These are phyloP conservation scores for Colletotrichum sp. DNA, from an alignment of 2,329 filamentous ascomycete species.

Conservation along the genomic window DNA sequence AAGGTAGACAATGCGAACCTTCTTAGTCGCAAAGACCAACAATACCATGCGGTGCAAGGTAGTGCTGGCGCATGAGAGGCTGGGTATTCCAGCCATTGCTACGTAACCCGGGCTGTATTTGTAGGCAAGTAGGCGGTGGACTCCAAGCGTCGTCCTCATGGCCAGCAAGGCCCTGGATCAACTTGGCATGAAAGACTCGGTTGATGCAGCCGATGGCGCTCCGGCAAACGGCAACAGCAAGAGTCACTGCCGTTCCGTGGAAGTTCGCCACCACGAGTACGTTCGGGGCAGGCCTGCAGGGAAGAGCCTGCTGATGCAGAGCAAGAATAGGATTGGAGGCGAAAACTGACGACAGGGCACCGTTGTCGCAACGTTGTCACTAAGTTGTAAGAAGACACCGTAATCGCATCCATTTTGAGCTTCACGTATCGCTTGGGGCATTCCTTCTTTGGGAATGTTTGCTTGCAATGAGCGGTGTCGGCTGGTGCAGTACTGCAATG, in stretches of 20 bases:
- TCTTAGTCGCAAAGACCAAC: background rate
- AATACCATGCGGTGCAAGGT: background rate
- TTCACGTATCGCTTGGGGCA: background rate
- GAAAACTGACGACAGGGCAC: background rate
- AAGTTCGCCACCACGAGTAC: background rate
- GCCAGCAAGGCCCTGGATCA: background rate
- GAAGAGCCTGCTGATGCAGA: background rate
- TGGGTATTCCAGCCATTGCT: background rate
- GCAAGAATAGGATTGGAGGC: background rate
- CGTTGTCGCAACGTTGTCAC: background rate
- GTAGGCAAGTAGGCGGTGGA: background rate
- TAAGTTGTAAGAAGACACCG: background rate
- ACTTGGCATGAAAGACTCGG: background rate
- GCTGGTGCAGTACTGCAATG: background rate
- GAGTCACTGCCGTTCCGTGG: background rate
- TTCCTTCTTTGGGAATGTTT: background rate
- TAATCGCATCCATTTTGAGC: background rate
- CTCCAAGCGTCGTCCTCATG: background rate
- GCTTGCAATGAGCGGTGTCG: background rate
- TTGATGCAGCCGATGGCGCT: background rate
- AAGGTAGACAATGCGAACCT: background rate
- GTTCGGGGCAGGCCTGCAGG: background rate
- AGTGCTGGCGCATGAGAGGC: background rate
- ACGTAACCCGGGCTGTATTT: background rate
- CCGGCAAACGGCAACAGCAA: background rate